Percentiles rank a stretch among this genome's conserved stretches.
These are phyloP conservation scores for Populus hybrid DNA, from an alignment of 441 rosid genomes.

Conservation along the genomic window DNA sequence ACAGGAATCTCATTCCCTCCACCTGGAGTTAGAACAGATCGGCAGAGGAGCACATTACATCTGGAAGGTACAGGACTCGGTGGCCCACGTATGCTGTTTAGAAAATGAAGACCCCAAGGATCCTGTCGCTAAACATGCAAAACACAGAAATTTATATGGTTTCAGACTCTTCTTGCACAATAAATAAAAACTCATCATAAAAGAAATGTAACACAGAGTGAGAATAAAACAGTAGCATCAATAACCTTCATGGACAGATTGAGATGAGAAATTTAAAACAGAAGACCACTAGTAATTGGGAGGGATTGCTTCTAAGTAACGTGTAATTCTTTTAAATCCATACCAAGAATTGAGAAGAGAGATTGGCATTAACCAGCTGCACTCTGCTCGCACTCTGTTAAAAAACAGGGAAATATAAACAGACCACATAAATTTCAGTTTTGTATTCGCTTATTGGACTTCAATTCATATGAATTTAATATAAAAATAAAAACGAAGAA, in stretches of 20 bases:
- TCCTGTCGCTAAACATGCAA: constrained; percentile 50
- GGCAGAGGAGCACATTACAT: constrained; percentile 60
- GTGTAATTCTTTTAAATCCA: background rate
- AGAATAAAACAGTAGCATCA: background rate
- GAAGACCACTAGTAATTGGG: background rate
- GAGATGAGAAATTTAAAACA: constrained; percentile 5
- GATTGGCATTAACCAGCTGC: constrained; percentile 35
- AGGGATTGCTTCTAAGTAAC: background rate
- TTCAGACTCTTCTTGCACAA: background rate
- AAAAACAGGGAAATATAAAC: background rate
- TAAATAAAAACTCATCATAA: background rate
- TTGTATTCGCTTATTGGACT: background rate
- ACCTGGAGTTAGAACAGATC: constrained; percentile 54
- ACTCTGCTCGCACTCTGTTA: constrained; percentile 43
- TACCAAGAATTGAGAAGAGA: constrained; percentile 42
- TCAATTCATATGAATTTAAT: background rate
- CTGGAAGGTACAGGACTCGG: constrained; percentile 41
- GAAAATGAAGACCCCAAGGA: constrained; percentile 57
- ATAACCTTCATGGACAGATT: background rate
- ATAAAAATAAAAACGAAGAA: background rate
- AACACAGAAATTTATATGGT: constrained; percentile 10
- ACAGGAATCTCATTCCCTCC: constrained; percentile 60
- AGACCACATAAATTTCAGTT: background rate
- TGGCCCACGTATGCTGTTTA: constrained; percentile 44
- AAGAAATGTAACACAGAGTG: background rate